Evolutionary conservation across 2,329 filamentous ascomycete genomes (phyloP), one percentile per base, ranked within the genome.

Genomic region (Scytalidium lignicola): DNA sequence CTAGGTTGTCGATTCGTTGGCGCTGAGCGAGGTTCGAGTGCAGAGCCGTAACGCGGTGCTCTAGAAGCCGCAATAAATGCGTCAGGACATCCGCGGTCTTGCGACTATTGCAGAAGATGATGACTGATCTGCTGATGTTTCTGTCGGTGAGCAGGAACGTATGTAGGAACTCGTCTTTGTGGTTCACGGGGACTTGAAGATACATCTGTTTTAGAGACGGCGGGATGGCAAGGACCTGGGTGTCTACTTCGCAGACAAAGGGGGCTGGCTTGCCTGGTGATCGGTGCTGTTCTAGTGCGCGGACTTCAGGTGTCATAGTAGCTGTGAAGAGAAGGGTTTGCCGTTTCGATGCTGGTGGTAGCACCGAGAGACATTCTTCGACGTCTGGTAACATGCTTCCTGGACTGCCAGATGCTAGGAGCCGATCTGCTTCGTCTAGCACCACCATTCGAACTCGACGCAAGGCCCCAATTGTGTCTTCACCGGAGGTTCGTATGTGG

Each of bases 301-400:
- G 82, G 3, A 99, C 90, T 71, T 97, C 92, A 2, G 89, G 83
- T 0, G 93, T 97, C 41, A 99, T 84, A 1, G 93, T 99, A 15
- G 93, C 93, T 8, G 93, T 99, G 71, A 99, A 99, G 2, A 99
- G 80, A 15, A 95, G 80, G 0, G 92, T 99, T 67, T 99, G 91
- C n/a, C 93, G 81, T 62, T 89, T 76, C 1, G 78, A 71, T 3
- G 89, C 80, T 0, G 88, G 83, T 0, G 93, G 93, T 0, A 99
- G 77, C 2, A 85, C 84, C 2, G 82, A 84, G 3, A 99, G 76
- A 62, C 91, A 96, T 53, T 90, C 88, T 65, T 95, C 89, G 1
- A 99, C 83, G 62, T 96, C 93, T 3, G 89, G 86, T n/a, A 96
- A 76, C 91, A 96, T 96, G 68, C 85, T 91, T 21, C 91, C 92